Evolutionary conservation across 2,329 filamentous ascomycete species (phyloP).

Genomic region (Ophiognomonia clavigignenti-juglandacearum): DNA sequence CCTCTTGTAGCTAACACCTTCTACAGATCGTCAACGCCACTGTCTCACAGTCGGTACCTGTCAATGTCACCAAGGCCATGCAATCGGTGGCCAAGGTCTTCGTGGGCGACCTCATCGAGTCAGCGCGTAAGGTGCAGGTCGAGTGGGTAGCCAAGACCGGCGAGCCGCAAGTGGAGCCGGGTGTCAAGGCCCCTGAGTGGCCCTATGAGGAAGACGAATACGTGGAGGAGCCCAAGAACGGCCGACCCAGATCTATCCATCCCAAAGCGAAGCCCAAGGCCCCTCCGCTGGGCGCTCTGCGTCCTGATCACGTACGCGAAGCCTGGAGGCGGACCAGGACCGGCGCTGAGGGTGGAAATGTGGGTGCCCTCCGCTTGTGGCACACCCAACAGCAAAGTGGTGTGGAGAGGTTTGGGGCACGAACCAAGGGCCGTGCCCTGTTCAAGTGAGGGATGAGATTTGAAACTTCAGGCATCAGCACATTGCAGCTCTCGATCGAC

Average conservation of each 20-base stretch:
- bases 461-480: not conserved
- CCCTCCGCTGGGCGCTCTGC: conserved; percentile 51
- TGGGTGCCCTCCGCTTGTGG: conserved; percentile 57
- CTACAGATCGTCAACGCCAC: conserved; percentile 70
- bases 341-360: conserved; percentile 57
- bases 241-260: conserved; percentile 21
- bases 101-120: conserved; percentile 70
- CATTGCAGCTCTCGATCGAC: too few species aligned
- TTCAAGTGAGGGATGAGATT: conserved; percentile 38
- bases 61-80: conserved; percentile 70
- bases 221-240: conserved; percentile 15
- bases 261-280: conserved; percentile 30
- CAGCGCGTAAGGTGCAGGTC: conserved; percentile 63
- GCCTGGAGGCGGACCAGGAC: conserved; percentile 65
- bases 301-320: conserved; percentile 71
- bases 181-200: conserved; percentile 26
- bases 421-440: conserved; percentile 46
- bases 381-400: conserved; percentile 56
- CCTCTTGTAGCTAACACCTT: conserved; percentile 3
- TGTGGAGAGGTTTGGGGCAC: conserved; percentile 53
- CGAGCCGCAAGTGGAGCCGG: conserved; percentile 52
- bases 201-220: conserved; percentile 28
- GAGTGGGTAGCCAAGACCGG: conserved; percentile 61
- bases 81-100: conserved; percentile 73
- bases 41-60: conserved; percentile 71